Percentiles rank a stretch among this genome's conserved stretches.
Evolutionary conservation across 352 stramenopile species (phyloP).

Genomic region (Globisporangium lucens): DNA sequence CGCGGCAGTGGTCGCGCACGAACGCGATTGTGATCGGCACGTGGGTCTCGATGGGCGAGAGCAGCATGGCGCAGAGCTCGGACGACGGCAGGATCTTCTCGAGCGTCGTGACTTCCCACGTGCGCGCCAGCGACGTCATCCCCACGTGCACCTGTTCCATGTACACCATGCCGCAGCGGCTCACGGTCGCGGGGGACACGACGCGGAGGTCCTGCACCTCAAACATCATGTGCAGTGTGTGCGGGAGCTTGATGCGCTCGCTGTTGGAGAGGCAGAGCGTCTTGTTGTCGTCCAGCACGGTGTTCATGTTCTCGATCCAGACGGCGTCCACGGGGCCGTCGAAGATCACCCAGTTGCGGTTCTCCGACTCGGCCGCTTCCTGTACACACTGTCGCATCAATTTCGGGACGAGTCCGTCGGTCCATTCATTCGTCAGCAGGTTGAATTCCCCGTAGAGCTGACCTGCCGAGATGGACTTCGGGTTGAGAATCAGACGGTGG

Average conservation of each 20-base stretch:
- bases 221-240: slow-evolving; percentile 92
- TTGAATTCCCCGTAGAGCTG: slow-evolving; percentile 95
- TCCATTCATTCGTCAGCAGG: slow-evolving; percentile 93
- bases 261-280: slow-evolving; percentile 85
- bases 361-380: slow-evolving; percentile 73
- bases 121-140: slow-evolving; percentile 62
- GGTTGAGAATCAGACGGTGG: slow-evolving; percentile 89
- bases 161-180: slow-evolving; percentile 90
- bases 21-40: slow-evolving; percentile 83
- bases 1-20: slow-evolving; percentile 85
- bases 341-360: slow-evolving; percentile 91
- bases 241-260: slow-evolving; percentile 84
- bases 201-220: slow-evolving; percentile 90
- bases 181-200: slow-evolving; percentile 87
- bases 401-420: slow-evolving; percentile 90
- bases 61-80: slow-evolving; percentile 64
- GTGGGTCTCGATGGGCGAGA: slow-evolving; percentile 79
- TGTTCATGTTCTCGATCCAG: slow-evolving; percentile 94
- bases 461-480: slow-evolving; percentile 95
- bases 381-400: slow-evolving; percentile 89
- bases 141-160: slow-evolving; percentile 90
- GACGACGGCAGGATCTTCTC: slow-evolving; percentile 54
- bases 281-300: slow-evolving; percentile 88
- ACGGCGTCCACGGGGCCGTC: slow-evolving; percentile 90
- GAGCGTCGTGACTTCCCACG: slow-evolving; percentile 74